These are phyloP conservation scores for Escovopsis sp. DNA, from an alignment of 2,329 filamentous ascomycete species.

Conservation along the genomic window DNA sequence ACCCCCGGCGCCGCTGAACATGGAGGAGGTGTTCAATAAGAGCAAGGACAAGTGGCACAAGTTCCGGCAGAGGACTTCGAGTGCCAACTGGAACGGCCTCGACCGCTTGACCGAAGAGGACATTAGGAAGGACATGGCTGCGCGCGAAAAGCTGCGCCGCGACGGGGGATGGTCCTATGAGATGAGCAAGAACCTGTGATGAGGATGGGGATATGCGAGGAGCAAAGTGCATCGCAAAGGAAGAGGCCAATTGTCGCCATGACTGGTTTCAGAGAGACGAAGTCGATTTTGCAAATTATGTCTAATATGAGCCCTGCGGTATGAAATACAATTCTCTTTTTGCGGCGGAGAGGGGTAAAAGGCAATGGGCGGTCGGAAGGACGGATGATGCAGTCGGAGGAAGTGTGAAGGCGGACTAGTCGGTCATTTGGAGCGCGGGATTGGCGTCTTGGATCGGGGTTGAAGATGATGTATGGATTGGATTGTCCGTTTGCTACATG, in stretches of 20 bases:
- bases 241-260: background rate
- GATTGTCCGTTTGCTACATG: too few relatives aligned
- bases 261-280: constrained; percentile 4
- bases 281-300: background rate
- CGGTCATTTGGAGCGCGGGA: background rate
- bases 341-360: too few relatives aligned
- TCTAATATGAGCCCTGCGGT: too few relatives aligned
- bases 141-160: constrained; percentile 61
- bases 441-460: constrained; percentile 4
- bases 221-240: background rate
- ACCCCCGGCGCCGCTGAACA: constrained; percentile 70
- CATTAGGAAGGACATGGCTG: constrained; percentile 63
- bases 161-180: constrained; percentile 79
- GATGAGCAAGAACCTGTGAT: constrained; percentile 30
- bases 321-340: too few relatives aligned
- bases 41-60: constrained; percentile 75
- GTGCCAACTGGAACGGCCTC: constrained; percentile 79
- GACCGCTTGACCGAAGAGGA: constrained; percentile 81
- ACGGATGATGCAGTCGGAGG: too few relatives aligned
- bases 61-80: constrained; percentile 82
- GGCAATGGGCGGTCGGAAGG: too few relatives aligned
- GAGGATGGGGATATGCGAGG: background rate
- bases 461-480: too few relatives aligned
- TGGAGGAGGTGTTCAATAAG: constrained; percentile 93
- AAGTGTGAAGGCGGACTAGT: too few relatives aligned